Base-by-base conservation (phyloP, 2,329 filamentous ascomycete species). In the Biscogniauxia marginata region DNA sequence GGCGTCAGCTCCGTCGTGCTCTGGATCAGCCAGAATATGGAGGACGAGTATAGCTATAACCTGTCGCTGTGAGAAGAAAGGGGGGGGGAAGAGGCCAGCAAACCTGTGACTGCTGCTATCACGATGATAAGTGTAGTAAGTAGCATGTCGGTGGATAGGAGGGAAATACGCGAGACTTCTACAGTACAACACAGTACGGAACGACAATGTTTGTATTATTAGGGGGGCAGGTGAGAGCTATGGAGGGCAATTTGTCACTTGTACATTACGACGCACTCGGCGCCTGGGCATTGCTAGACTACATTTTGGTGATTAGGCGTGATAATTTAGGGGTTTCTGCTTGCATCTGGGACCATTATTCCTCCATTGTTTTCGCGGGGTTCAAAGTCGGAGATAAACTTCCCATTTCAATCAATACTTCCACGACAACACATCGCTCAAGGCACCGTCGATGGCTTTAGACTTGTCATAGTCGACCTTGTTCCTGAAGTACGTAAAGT, bases 1-100 rank as follows among this genome's bases (percentile, higher is more conserved):
- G 84, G 84, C 52, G 69, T 85, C 54, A 85, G 84, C 73, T 82
- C 82, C 20, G 84, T 86, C 49, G 81, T 87, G 58, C 78, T 88
- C 45, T 88, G 85, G 85, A 73, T 88, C 54, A 85, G 82, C 73
- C 85, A 88, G 77, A 88, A 88, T 66, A 87, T 88, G 83, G 85
- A 88, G 75, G 85, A 88, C 66, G 85, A 88, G 72, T 88, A 88
- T 65, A 81, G 84, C 48, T 88, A 88, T 72, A 88, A 87, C 71
- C 73, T 88, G 63, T 79, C 84, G 57, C 76, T 88, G 60, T 86
- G 46, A 68, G 46, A 24, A 1, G 19, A 25, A 7, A 49, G 9
- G 46, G 21, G 19, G 9, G 24, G 43, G 50, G 18, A 18, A 11
- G 47, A 18, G 19, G 30, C n/a, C n/a, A n/a, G 25, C 46, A 22